Evolutionary conservation across 2,329 filamentous ascomycete genomes (phyloP).

Genomic region (Penicillium sp.): DNA sequence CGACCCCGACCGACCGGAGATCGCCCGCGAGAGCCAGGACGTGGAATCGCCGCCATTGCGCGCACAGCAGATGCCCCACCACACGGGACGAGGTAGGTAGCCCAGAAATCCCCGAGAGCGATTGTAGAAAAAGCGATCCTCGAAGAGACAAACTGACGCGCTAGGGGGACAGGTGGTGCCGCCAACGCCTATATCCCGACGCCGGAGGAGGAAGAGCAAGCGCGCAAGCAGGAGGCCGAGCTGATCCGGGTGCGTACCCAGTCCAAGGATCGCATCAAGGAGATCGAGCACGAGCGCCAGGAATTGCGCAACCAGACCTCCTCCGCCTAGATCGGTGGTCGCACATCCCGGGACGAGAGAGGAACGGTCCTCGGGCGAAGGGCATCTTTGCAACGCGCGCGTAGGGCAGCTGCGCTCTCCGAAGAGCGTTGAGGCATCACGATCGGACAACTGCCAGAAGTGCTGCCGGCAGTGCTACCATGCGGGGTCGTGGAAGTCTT

Average conservation of each 20-base stretch:
- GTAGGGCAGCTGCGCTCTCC: no score
- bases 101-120: neutral
- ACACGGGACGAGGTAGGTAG: conserved; percentile 44
- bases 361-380: no score
- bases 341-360: no score
- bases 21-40: conserved; percentile 78
- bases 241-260: conserved; percentile 32
- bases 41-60: conserved; percentile 58
- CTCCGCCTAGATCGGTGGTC: no score
- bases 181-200: conserved; percentile 38
- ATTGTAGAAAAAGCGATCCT: no score
- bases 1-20: conserved; percentile 61
- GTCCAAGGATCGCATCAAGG: conserved; percentile 29
- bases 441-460: conserved; percentile 10
- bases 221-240: conserved; percentile 36
- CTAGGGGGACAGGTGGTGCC: conserved; percentile 29
- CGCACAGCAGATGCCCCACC: conserved; percentile 39
- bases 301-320: conserved; percentile 9
- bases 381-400: no score
- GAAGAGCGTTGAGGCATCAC: no score
- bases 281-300: conserved; percentile 23
- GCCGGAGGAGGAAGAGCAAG: conserved; percentile 23
- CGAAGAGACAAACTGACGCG: conserved; percentile 9
- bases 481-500: conserved; percentile 1
- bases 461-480: conserved; percentile 13